A percentile compares a stretch with the other conserved stretches of the same genome.
These are phyloP conservation scores for Solanum appendiculatum DNA, from an alignment of 257 asterid genomes.

Conservation along the genomic window DNA sequence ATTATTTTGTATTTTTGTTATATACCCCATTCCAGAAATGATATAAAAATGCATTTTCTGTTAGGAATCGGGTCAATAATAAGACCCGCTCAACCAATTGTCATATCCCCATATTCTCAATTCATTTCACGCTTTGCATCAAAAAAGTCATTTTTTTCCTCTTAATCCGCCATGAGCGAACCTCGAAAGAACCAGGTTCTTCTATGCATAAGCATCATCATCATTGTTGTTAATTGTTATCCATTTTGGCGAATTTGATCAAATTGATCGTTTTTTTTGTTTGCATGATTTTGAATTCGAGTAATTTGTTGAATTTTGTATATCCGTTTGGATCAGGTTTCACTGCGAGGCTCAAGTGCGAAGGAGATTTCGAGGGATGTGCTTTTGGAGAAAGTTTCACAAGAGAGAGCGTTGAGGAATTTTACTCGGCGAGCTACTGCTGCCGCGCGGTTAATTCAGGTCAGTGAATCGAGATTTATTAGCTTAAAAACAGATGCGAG, in stretches of 20 bases:
- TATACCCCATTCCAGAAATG: not conserved
- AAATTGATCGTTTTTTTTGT: not conserved
- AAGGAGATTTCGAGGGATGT: slow-evolving; percentile 80
- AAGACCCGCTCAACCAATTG: not conserved
- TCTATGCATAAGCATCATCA: not conserved
- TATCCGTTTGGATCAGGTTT: slow-evolving; percentile 42
- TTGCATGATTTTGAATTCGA: not conserved
- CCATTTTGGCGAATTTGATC: not conserved
- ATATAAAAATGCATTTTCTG: not conserved
- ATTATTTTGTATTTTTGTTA: no score
- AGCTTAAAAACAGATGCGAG: not conserved
- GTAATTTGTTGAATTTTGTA: not conserved
- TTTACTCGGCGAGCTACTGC: slow-evolving; percentile 61
- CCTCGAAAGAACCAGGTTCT: slow-evolving; percentile 22
- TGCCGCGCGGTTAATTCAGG: slow-evolving; percentile 72
- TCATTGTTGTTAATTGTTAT: not conserved
- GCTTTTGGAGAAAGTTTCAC: slow-evolving; percentile 67
- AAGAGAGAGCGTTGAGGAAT: slow-evolving; percentile 72
- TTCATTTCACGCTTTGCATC: not conserved
- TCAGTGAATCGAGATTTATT: not conserved
- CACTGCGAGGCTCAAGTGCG: slow-evolving; percentile 89
- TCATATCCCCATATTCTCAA: not conserved
- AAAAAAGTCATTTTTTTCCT: not conserved
- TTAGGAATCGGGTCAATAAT: not conserved
- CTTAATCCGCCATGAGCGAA: slow-evolving; percentile 13